Evolutionary conservation across 1,139 yeast species (phyloP), one percentile per base, ranked within the genome.

Genomic region (Kurtzmaniella quercitrusa): DNA sequence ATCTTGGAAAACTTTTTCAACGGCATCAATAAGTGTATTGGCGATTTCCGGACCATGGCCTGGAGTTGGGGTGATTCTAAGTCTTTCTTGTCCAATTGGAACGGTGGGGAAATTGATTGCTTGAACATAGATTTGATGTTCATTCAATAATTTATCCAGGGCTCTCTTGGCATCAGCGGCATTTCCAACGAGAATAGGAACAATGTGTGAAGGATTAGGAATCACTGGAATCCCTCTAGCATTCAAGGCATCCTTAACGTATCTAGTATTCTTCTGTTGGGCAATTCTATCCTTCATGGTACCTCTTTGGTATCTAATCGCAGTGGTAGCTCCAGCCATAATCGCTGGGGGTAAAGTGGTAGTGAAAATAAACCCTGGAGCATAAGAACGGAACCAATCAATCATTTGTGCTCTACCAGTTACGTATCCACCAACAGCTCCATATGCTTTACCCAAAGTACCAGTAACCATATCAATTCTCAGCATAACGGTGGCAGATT

Each of bases 31-130:
- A 56, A 93, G 77, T 52, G 82, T 77, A 61, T 90, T 88, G 47
- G 93, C 77, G 46, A 88, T 75, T 49, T 84, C 85, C 46, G 81
- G 75, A 27, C 81, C 79, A 65, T 93, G 99, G 45, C 97, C 98
- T 37, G 99, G 99, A 37, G 98, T 91, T 43, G 99, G 98, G 16
- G 98, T 93, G 60, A 93, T 84, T 69, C 99, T 82, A 60, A 93
- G 79, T 63, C 98, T 82, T 70, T 93, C 99, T 53, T 90, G 84
- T 49, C 98, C 98, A 58, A 88, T 84, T 34, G 97, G 86, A 46
- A 93, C 98, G 23, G 98, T 93, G 46, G 99, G 99, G 81, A 86
- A 93, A 71, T 93, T 93, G 65, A 93, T 93, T 44, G 98, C 96
- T 70, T 93, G 99, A 42, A 94, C 98, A 61, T 93, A 93, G 61